Conservation (phyloP, 441 rosid genomes). For the Lepidium campestre region DNA sequence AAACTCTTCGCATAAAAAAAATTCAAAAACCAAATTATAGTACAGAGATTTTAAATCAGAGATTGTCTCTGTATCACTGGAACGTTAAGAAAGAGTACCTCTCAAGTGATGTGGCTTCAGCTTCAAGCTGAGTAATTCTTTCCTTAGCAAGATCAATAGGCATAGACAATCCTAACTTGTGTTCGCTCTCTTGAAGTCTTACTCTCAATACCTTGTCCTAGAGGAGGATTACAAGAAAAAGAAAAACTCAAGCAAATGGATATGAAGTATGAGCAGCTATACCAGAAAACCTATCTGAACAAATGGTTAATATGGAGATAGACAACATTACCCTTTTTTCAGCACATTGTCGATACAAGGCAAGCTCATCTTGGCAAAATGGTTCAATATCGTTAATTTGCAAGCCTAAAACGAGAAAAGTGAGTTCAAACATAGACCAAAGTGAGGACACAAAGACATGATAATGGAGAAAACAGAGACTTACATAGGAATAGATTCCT, state of each 20-base stretch:
- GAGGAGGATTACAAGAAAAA: background rate
- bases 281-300: background rate
- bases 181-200: slow-evolving; percentile 79
- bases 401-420: slow-evolving; percentile 43
- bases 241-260: background rate
- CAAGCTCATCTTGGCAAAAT: slow-evolving; percentile 92
- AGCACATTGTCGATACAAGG: slow-evolving; percentile 69
- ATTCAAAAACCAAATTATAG: background rate
- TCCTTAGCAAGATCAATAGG: slow-evolving; percentile 72
- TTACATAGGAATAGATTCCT: slow-evolving; percentile 84
- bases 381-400: slow-evolving; percentile 89
- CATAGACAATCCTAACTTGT: slow-evolving; percentile 86
- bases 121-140: slow-evolving; percentile 66
- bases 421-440: background rate
- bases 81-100: slow-evolving; percentile 42
- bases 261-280: background rate
- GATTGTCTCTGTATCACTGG: background rate
- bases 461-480: slow-evolving; percentile 21
- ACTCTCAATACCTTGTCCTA: slow-evolving; percentile 84
- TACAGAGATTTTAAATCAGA: background rate
- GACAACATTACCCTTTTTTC: slow-evolving; percentile 60
- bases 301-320: background rate
- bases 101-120: slow-evolving; percentile 74
- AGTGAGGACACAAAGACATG: background rate
- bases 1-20: background rate